Evolutionary conservation across 2,329 filamentous ascomycete genomes (phyloP), one percentile per base, ranked within the genome.

Genomic region (Xylariaceae sp.): DNA sequence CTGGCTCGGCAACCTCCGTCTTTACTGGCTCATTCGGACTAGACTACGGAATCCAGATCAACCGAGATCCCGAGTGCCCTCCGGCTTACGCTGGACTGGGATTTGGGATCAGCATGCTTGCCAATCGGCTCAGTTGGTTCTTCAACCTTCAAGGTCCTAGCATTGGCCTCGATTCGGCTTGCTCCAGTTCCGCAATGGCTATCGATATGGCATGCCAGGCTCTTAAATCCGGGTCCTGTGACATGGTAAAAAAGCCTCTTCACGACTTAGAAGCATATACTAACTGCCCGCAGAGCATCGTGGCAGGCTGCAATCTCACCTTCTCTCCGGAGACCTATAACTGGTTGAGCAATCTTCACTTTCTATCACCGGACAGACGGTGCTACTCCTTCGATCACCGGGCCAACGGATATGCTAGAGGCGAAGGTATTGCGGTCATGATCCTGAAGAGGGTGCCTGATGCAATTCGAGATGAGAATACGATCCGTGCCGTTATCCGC

Each of bases 151-250:
- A 60, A 3, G 45, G 63, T 1, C 53, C 63, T 0, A 67, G 4
- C 56, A 54, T 64, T 11, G 54, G 54, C 7, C 37, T 63, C 11
- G 56, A 66, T 26, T 63, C 61, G 9, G 63, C 57, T 4, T 66
- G 63, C 38, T 62, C 60, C 2, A 54, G 52, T 13, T 54, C 51
- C 15, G 40, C 64, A 21, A 51, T 59, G 4, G 56, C 53, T 1
- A 19, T 60, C 1, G 54, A 61, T 31, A 27, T 51, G 27, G 56
- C 51, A 0, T 38, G 40, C 9, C 17, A 40, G 2, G 32, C 44
- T 9, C 42, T 54, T 4, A 21, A 32, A 5, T 7, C 39, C 29
- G 15, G 40, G 39, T 13, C 21, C 6, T 24, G 21, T 24, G 21
- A 24, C 46, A 53, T 3, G 48, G 47, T 19, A 34, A n/a, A n/a